Conservation (phyloP, 2,329 filamentous ascomycete genomes). For the Claviceps humidiphila region DNA sequence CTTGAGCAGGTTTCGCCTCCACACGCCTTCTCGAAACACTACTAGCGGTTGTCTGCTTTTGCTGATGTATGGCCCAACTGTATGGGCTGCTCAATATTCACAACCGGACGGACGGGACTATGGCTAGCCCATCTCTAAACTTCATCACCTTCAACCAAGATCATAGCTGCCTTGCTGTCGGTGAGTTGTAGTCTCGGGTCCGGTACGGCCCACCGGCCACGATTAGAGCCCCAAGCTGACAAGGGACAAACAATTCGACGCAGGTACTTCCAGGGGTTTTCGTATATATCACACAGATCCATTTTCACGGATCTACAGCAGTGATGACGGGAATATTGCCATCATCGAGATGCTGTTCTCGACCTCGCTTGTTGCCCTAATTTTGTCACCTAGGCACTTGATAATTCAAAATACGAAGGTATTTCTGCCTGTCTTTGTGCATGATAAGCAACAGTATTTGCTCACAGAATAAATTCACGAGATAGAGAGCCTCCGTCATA, state of each 20-base stretch:
- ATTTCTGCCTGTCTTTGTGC: slow-evolving; percentile 7
- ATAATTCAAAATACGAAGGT: slow-evolving; percentile 98
- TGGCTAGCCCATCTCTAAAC: slow-evolving; percentile 68
- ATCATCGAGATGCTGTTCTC: slow-evolving; percentile 99
- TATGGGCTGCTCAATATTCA: neutral
- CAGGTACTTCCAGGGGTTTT: slow-evolving; percentile 86
- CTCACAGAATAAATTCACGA: neutral
- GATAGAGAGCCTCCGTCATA: slow-evolving; percentile 61
- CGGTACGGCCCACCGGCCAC: slow-evolving; percentile 1
- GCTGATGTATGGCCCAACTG: neutral
- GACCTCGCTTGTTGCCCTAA: slow-evolving; percentile 86
- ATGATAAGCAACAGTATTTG: neutral
- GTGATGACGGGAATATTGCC: slow-evolving; percentile 86
- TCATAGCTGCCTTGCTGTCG: slow-evolving; percentile 91
- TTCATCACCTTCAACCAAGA: slow-evolving; percentile 99
- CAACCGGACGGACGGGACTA: slow-evolving; percentile 21
- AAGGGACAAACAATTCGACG: neutral
- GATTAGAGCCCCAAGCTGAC: neutral
- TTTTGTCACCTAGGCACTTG: slow-evolving; percentile 79
- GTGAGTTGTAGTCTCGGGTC: slow-evolving; percentile 34
- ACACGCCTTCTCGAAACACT: neutral
- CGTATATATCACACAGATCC: slow-evolving; percentile 95
- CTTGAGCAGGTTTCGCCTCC: neutral
- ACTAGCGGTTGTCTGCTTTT: neutral
- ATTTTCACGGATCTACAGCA: slow-evolving; percentile 88